A percentile compares a stretch with the other conserved stretches of the same genome.
These are phyloP conservation scores for Grigorovia jiainica DNA, from an alignment of 805 yeast species.

Conservation along the genomic window DNA sequence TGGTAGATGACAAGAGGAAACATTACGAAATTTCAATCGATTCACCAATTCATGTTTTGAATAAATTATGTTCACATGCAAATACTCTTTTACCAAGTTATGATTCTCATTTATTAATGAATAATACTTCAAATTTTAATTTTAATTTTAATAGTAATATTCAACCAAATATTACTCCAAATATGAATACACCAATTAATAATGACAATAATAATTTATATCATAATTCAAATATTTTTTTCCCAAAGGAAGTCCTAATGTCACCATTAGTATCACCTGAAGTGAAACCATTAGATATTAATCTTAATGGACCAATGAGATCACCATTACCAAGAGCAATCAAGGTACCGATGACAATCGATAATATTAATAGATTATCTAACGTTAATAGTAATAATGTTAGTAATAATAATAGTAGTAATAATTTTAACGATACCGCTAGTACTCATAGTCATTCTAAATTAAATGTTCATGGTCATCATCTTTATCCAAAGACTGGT, in stretches of 20 bases:
- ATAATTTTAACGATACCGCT: not conserved
- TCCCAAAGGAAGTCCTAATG: slow-evolving; percentile 30
- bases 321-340: slow-evolving; percentile 6
- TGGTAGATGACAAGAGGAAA: slow-evolving; percentile 63
- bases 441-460: not conserved
- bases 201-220: slow-evolving; percentile 8
- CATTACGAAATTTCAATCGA: slow-evolving; percentile 93
- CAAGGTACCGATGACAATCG: not conserved
- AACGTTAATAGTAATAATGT: not conserved
- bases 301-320: slow-evolving; percentile 6
- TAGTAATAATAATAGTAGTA: not conserved
- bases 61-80: slow-evolving; percentile 70
- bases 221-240: slow-evolving; percentile 32
- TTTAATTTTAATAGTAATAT: not conserved
- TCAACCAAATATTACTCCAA: not conserved
- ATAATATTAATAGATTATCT: not conserved
- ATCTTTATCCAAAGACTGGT: too few species aligned
- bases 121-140: not conserved
- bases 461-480: too few species aligned
- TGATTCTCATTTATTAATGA: slow-evolving; percentile 25
- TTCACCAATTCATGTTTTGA: slow-evolving; percentile 80
- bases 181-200: not conserved
- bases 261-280: slow-evolving; percentile 47
- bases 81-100: slow-evolving; percentile 72
- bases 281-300: slow-evolving; percentile 10